phyloP scores from a whole-genome alignment of 345 rosid genomes.

The Dipteronia dyeriana region DNA sequence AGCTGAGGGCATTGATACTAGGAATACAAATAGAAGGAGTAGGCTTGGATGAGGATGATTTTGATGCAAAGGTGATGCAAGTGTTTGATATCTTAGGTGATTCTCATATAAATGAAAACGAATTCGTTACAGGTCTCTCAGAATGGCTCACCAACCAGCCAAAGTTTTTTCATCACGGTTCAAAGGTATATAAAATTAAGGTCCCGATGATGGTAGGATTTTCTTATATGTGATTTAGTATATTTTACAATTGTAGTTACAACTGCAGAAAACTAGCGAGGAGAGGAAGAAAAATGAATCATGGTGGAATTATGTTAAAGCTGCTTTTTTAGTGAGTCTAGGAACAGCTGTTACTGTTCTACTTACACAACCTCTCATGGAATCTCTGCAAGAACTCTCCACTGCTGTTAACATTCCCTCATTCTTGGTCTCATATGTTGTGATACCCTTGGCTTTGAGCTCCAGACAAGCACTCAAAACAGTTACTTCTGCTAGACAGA shows the following conservation, averaged over 20 bases:
- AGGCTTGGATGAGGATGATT: conserved; percentile 28
- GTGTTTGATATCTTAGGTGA: conserved; percentile 38
- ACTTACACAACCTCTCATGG: conserved; percentile 37
- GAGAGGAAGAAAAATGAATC: conserved; percentile 16
- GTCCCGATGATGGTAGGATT: background rate
- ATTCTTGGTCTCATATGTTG: conserved; percentile 40
- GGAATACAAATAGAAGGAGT: conserved; percentile 42
- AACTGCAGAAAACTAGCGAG: conserved; percentile 29
- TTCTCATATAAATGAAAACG: conserved; percentile 28
- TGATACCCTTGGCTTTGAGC: conserved; percentile 44
- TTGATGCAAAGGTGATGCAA: conserved; percentile 28
- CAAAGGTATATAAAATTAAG: conserved; percentile 22
- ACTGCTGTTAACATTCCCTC: conserved; percentile 34
- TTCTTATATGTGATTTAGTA: background rate
- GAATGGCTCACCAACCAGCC: conserved; percentile 29
- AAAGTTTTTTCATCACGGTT: background rate
- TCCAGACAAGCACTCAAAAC: conserved; percentile 25
- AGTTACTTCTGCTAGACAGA: conserved; percentile 32
- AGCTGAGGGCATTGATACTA: conserved; percentile 41
- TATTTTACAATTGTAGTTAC: background rate
- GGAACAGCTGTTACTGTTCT: conserved; percentile 37
- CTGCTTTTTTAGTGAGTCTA: conserved; percentile 28
- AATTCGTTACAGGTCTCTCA: conserved; percentile 39
- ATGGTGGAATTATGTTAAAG: conserved; percentile 42
- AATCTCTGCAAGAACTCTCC: conserved; percentile 30